phyloP scores from a whole-genome alignment of 805 yeast genomes.

The Ogataea minuta region DNA sequence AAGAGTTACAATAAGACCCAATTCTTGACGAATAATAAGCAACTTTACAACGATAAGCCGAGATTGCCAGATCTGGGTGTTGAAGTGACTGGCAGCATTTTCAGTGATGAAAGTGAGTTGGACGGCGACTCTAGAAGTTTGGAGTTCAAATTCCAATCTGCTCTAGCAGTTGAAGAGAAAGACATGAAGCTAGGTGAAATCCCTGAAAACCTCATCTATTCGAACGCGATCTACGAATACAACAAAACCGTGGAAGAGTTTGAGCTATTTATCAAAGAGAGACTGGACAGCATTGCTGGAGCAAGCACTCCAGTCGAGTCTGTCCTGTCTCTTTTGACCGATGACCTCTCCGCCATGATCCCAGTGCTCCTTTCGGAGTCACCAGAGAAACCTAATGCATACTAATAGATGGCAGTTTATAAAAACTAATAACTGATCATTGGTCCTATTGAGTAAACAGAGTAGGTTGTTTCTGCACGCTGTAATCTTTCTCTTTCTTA shows the following conservation, averaged over 20 bases:
- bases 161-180: slow-evolving; percentile 5
- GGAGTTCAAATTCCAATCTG: slow-evolving; percentile 11
- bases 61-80: slow-evolving; percentile 20
- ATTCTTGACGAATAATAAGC: slow-evolving; percentile 9
- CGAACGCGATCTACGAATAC: slow-evolving; percentile 51
- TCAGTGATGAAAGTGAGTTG: slow-evolving; percentile 1
- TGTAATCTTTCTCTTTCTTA: slow-evolving; percentile 15
- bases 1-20: slow-evolving; percentile 16
- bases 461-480: neutral
- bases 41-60: slow-evolving; percentile 18
- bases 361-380: slow-evolving; percentile 37
- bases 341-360: slow-evolving; percentile 19
- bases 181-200: slow-evolving; percentile 8
- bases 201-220: neutral
- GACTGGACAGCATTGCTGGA: slow-evolving; percentile 9
- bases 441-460: neutral
- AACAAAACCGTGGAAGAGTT: slow-evolving; percentile 45
- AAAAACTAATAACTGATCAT: neutral
- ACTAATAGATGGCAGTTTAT: slow-evolving; percentile 7
- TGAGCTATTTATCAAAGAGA: slow-evolving; percentile 36
- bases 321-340: slow-evolving; percentile 11
- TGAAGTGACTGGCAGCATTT: slow-evolving; percentile 2
- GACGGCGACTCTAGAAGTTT: slow-evolving; percentile 8
- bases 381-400: slow-evolving; percentile 29
- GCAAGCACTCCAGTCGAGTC: slow-evolving; percentile 4